A percentile compares a stretch with the other conserved stretches of the same genome.
Evolutionary conservation across 129 eudicot genomes (phyloP).

Genomic region (Artemisia tridentata): DNA sequence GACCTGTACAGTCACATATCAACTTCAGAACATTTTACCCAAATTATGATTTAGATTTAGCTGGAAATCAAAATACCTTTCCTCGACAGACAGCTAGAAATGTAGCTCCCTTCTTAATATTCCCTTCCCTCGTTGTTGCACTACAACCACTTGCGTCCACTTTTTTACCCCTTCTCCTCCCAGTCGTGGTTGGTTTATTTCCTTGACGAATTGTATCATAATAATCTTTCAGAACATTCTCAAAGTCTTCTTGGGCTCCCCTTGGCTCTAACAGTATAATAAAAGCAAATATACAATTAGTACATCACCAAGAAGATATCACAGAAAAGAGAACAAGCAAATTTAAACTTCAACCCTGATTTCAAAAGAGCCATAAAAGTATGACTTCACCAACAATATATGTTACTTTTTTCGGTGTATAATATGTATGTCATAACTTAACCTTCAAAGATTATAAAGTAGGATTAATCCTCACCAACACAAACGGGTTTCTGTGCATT

Average conservation of each 20-base stretch:
- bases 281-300: neutral
- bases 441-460: neutral
- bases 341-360: neutral
- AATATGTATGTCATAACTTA: constrained; percentile 2
- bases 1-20: constrained; percentile 47
- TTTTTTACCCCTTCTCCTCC: constrained; percentile 62
- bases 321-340: neutral
- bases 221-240: constrained; percentile 62
- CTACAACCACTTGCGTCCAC: constrained; percentile 35
- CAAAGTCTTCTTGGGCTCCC: constrained; percentile 85
- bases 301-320: constrained; percentile 8
- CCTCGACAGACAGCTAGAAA: constrained; percentile 99
- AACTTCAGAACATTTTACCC: neutral
- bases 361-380: neutral
- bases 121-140: constrained; percentile 27
- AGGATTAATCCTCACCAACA: constrained; percentile 61
- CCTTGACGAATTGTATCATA: constrained; percentile 54
- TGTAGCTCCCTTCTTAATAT: constrained; percentile 60
- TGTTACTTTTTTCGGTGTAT: neutral
- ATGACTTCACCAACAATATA: constrained; percentile 10
- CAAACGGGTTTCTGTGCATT: constrained; percentile 78
- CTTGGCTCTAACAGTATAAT: constrained; percentile 64
- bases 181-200: constrained; percentile 35
- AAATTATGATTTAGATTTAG: neutral
- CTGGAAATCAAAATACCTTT: constrained; percentile 51